phyloP scores from a whole-genome alignment of 345 rosid species.

The Camelina neglecta region DNA sequence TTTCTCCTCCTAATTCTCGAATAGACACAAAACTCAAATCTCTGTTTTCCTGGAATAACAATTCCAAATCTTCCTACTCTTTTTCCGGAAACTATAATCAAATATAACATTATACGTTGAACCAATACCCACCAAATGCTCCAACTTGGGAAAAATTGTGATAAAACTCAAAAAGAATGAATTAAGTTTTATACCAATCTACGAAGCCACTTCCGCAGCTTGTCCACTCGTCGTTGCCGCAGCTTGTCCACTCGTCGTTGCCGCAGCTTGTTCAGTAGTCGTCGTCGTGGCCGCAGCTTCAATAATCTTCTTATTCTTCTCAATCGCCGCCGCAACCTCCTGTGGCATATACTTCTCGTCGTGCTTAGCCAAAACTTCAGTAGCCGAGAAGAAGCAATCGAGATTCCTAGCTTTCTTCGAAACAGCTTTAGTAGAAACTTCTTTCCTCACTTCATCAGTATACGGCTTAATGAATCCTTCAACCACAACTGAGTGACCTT shows the following conservation, averaged over 20 bases:
- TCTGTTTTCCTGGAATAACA: conserved; percentile 19
- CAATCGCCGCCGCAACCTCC: conserved; percentile 94
- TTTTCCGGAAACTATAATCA: conserved; percentile 21
- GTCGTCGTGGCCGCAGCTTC: conserved; percentile 46
- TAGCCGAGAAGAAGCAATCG: conserved; percentile 75
- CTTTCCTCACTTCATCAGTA: conserved; percentile 64
- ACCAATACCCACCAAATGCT: conserved; percentile 23
- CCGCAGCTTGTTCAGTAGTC: conserved; percentile 18
- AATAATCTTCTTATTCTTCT: conserved; percentile 86
- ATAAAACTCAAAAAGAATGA: conserved; percentile 13
- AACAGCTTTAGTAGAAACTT: conserved; percentile 53
- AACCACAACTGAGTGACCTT: conserved; percentile 93
- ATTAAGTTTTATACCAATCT: conserved; percentile 30
- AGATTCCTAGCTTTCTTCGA: conserved; percentile 70
- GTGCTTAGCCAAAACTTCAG: conserved; percentile 94
- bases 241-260: conserved; percentile 26
- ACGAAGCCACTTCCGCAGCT: conserved; percentile 41
- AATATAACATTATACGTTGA: neutral
- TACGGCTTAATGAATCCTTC: conserved; percentile 90
- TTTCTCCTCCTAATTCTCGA: conserved; percentile 30
- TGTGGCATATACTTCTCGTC: conserved; percentile 98
- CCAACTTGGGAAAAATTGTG: neutral
- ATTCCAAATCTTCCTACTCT: conserved; percentile 25
- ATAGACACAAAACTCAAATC: conserved; percentile 8
- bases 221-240: conserved; percentile 30